Base-by-base conservation (phyloP, 805 yeast species). In the Candida andamanensis region DNA sequence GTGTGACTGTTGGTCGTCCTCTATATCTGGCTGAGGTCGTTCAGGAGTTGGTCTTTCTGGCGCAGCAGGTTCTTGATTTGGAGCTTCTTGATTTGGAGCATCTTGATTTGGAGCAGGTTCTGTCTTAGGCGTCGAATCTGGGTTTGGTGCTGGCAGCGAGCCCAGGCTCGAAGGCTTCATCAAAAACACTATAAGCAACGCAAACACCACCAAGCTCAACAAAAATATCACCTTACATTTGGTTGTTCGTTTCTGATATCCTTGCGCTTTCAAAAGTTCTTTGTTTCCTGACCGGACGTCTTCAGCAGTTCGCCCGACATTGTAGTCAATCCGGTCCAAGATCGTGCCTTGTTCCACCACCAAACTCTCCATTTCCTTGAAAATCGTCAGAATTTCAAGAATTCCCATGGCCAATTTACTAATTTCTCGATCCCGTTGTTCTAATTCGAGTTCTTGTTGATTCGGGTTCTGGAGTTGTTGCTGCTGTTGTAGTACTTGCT, bases 271-370 rank as follows among this genome's bases (percentile, higher is more conserved):
- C 7, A 70, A 65, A 39, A 92, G 63, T 58, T 92, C 92, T 39
- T 76, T 74, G 39, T 84, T 85, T 0, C 97, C 92, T 23, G 69
- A 71, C 47, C 79, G 76, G 37, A 90, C 72, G 42, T 86, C 82
- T 21, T 75, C 75, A 2, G 76, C 80, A n/a, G 95, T 81, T 38
- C 78, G 78, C 39, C 81, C 82, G 37, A 92, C 61, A 52, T 92
- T 92, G 55, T 90, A 92, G 57, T 90, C 98, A 35, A 92, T 90
- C 44, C 97, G 67, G 58, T 92, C 98, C 38, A 92, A 67, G 26
- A 92, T 72, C 0, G 96, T 85, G 1, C 98, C 98, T 58, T 92
- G 98, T 49, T 92, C 97, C 35, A 92, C 82, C 26, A 92, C 85
- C 70, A 92, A 68, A 23, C 78, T 76, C 49, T 94, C 97, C 74